phyloP scores from a whole-genome alignment of 176 grass and related monocot species.

The Phoenix dactylifera region DNA sequence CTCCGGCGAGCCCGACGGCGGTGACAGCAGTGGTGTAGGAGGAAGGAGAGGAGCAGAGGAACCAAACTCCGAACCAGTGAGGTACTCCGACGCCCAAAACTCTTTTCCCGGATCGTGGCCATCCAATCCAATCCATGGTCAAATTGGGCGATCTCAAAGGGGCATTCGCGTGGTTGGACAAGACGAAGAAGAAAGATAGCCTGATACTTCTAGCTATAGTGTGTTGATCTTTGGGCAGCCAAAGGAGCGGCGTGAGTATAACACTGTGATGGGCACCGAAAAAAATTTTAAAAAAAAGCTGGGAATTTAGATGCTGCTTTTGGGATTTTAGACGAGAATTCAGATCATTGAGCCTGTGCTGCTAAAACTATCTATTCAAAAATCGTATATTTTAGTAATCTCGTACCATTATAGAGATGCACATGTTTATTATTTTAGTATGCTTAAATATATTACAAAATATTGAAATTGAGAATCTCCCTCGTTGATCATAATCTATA shows the following conservation, averaged over 20 bases:
- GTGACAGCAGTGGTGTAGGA: too few relatives aligned
- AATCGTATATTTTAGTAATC: too few relatives aligned
- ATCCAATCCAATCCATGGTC: slow-evolving; percentile 26
- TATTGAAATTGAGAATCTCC: too few relatives aligned
- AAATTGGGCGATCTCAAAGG: slow-evolving; percentile 31
- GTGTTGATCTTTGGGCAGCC: slow-evolving; percentile 30
- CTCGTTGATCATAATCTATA: too few relatives aligned
- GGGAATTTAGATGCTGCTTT: slow-evolving; percentile 37
- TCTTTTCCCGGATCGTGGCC: slow-evolving; percentile 29
- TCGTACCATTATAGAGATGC: too few relatives aligned
- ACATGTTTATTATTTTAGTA: too few relatives aligned
- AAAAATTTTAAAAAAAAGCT: slow-evolving; percentile 11
- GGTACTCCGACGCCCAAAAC: slow-evolving; percentile 27
- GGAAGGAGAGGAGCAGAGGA: too few relatives aligned
- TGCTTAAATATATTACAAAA: too few relatives aligned
- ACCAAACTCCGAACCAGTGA: slow-evolving; percentile 18
- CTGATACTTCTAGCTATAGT: slow-evolving; percentile 42
- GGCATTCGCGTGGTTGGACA: slow-evolving; percentile 22
- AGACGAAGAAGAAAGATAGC: slow-evolving; percentile 26
- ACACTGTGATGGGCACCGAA: not conserved
- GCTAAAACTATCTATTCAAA: too few relatives aligned
- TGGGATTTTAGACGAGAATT: not conserved
- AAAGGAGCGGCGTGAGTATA: slow-evolving; percentile 5
- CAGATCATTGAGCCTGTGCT: too few relatives aligned
- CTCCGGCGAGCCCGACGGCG: too few relatives aligned